phyloP scores from a whole-genome alignment of 306 rosid genomes.

The Calophaca sinica region DNA sequence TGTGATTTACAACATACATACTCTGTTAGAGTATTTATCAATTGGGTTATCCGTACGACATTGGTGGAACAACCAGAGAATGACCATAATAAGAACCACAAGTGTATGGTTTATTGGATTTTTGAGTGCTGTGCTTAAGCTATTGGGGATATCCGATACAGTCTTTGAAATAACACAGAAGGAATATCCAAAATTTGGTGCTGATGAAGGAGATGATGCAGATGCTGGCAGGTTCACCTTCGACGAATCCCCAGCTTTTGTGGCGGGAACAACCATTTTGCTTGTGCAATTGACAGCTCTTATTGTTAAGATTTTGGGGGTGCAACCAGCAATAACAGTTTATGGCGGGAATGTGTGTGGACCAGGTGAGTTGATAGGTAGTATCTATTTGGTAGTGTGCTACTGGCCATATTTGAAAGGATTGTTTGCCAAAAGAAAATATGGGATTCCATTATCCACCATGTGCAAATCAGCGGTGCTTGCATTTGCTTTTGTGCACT shows the following conservation, averaged over 20 bases:
- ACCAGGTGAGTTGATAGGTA: slow-evolving; percentile 52
- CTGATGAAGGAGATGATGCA: neutral
- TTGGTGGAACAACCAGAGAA: slow-evolving; percentile 87
- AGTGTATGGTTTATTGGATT: slow-evolving; percentile 62
- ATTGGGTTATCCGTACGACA: slow-evolving; percentile 55
- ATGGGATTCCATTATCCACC: slow-evolving; percentile 68
- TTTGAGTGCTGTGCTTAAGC: slow-evolving; percentile 53
- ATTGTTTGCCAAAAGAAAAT: slow-evolving; percentile 59
- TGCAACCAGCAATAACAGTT: slow-evolving; percentile 15
- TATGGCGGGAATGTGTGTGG: slow-evolving; percentile 52
- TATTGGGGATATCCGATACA: slow-evolving; percentile 60
- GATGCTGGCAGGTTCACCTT: slow-evolving; percentile 62
- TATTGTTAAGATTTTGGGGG: slow-evolving; percentile 40
- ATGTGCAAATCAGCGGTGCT: slow-evolving; percentile 56
- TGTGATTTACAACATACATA: slow-evolving; percentile 44
- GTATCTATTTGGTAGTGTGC: slow-evolving; percentile 53
- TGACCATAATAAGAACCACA: slow-evolving; percentile 56
- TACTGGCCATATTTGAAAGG: slow-evolving; percentile 71
- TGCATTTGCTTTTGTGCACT: slow-evolving; percentile 52
- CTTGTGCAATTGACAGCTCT: slow-evolving; percentile 59
- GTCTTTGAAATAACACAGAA: slow-evolving; percentile 71
- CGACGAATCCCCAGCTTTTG: slow-evolving; percentile 63
- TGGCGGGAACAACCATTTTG: slow-evolving; percentile 68
- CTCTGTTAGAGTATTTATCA: slow-evolving; percentile 48
- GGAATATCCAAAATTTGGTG: slow-evolving; percentile 44